Conservation (phyloP, 2,329 filamentous ascomycete genomes). For the Ophiobolus disseminans region DNA sequence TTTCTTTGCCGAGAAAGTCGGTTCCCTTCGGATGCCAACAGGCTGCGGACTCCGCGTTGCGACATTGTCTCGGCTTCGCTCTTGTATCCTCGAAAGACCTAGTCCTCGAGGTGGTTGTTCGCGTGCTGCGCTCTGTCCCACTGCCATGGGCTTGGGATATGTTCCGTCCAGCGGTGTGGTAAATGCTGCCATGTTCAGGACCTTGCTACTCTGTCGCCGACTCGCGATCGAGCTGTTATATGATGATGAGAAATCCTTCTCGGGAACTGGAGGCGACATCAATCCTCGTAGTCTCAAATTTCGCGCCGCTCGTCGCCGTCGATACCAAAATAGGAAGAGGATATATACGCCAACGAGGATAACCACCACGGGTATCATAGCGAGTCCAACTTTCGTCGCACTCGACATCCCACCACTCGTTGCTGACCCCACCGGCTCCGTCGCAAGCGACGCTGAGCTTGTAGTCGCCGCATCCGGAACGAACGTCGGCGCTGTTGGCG, state of each 20-base stretch:
- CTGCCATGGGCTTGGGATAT: too few relatives aligned
- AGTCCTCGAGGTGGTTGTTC: constrained; percentile 8
- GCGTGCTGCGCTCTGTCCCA: too few relatives aligned
- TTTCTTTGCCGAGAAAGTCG: not conserved
- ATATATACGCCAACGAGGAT: constrained; percentile 20
- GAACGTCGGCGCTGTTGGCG: not conserved
- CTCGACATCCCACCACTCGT: constrained; percentile 10
- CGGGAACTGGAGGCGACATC: constrained; percentile 14
- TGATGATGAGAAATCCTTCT: constrained; percentile 20
- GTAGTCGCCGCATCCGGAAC: not conserved
- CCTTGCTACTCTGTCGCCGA: constrained; percentile 20
- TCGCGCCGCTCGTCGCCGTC: constrained; percentile 11
- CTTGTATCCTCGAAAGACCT: constrained; percentile 3
- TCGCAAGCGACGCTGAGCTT: not conserved
- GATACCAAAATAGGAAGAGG: constrained; percentile 28
- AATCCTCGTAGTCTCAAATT: not conserved
- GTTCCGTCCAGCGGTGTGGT: constrained; percentile 16
- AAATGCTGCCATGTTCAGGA: constrained; percentile 29
- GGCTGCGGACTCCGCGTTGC: too few relatives aligned
- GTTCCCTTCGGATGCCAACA: too few relatives aligned
- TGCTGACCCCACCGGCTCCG: not conserved
- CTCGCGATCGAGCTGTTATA: constrained; percentile 14
- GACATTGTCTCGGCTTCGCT: not conserved
- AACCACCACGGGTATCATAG: constrained; percentile 31
- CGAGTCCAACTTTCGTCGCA: constrained; percentile 31